Percentiles rank a stretch among this genome's conserved stretches.
Conservation (phyloP, 1,284 basidiomycete genomes). For the Melampsora medusae region DNA sequence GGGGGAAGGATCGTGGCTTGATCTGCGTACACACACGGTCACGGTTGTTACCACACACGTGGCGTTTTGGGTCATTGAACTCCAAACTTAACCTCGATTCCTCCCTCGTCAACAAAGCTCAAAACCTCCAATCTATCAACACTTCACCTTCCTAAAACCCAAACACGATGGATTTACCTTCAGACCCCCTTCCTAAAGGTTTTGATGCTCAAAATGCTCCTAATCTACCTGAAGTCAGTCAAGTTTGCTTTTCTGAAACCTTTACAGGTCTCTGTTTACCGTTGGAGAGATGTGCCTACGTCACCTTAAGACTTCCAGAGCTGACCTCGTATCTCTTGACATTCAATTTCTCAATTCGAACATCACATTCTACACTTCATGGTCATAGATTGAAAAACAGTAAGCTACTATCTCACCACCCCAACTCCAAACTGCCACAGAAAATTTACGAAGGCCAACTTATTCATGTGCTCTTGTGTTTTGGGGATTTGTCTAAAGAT, state of each 20-base stretch:
- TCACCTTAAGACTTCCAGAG: too few relatives aligned
- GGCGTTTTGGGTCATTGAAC: not conserved
- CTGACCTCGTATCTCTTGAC: not conserved
- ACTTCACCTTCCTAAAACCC: not conserved
- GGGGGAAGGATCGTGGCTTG: too few relatives aligned
- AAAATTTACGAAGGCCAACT: not conserved
- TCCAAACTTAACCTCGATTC: not conserved
- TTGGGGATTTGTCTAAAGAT: constrained; percentile 59
- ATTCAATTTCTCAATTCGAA: constrained; percentile 1
- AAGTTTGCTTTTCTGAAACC: too few relatives aligned
- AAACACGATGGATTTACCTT: constrained; percentile 20
- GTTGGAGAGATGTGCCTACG: too few relatives aligned
- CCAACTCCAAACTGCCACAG: not conserved
- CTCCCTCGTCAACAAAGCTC: not conserved
- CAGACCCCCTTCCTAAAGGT: constrained; percentile 35
- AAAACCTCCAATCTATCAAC: not conserved
- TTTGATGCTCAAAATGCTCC: constrained; percentile 36
- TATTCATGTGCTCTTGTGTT: not conserved
- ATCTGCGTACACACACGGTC: too few relatives aligned
- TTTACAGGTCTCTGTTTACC: too few relatives aligned
- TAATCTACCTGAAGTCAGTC: constrained; percentile 39
- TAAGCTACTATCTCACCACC: not conserved
- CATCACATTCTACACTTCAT: not conserved
- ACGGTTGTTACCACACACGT: too few relatives aligned
- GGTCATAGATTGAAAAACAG: constrained; percentile 18